Percentiles rank a stretch among this genome's conserved stretches.
These are phyloP conservation scores for Artemisia argyi DNA, from an alignment of 129 eudicot species.

Conservation along the genomic window DNA sequence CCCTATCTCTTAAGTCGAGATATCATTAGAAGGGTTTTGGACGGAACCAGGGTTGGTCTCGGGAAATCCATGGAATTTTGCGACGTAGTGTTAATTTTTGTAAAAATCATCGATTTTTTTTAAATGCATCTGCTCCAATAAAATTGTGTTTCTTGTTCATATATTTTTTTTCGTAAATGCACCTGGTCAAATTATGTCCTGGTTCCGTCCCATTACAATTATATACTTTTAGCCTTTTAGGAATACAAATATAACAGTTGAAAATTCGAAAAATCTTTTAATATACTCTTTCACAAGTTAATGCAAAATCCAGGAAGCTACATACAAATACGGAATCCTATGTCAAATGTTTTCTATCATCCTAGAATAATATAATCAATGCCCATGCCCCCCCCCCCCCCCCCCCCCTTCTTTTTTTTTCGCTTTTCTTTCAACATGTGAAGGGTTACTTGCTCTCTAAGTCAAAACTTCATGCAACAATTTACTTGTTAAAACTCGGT, in stretches of 20 bases:
- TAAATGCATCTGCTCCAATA: too few relatives aligned
- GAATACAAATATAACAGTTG: neutral
- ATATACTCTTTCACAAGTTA: neutral
- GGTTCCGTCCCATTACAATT: too few relatives aligned
- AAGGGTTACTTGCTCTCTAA: conserved; percentile 28
- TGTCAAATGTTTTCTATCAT: conserved; percentile 34
- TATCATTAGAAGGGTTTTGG: too few relatives aligned
- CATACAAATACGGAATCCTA: conserved; percentile 31
- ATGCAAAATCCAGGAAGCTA: conserved; percentile 35
- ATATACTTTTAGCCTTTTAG: neutral
- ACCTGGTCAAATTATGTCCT: too few relatives aligned
- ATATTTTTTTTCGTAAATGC: too few relatives aligned
- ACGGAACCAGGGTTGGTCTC: too few relatives aligned
- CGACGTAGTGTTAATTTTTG: too few relatives aligned
- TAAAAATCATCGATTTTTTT: too few relatives aligned
- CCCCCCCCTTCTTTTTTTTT: neutral
- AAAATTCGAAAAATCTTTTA: neutral
- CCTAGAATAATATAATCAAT: conserved; percentile 19
- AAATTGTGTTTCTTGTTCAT: too few relatives aligned
- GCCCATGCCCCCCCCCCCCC: too few relatives aligned
- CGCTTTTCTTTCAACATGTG: conserved; percentile 24
- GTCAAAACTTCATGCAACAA: conserved; percentile 34
- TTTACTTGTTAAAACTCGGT: neutral
- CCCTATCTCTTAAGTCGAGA: too few relatives aligned
- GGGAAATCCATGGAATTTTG: too few relatives aligned